Percentiles rank a stretch among this genome's conserved stretches.
phyloP scores from a whole-genome alignment of 352 stramenopile genomes.

The Phytophthora citricola region DNA sequence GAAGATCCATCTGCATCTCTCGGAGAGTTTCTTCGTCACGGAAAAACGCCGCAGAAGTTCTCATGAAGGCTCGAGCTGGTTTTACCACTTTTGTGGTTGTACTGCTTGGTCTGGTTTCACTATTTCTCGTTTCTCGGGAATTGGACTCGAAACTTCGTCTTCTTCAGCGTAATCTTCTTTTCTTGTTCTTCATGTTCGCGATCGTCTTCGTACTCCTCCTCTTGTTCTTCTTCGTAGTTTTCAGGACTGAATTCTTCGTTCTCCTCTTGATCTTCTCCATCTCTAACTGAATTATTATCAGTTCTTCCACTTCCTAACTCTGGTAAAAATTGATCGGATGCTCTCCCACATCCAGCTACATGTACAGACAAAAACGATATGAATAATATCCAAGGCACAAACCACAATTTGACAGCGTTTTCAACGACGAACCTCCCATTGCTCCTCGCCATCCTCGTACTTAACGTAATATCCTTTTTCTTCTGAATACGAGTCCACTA shows the following conservation, averaged over 20 bases:
- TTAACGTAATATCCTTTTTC: constrained; percentile 63
- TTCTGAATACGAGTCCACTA: constrained; percentile 40
- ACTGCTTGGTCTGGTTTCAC: neutral
- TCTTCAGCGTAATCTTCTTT: neutral
- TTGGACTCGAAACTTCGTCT: neutral
- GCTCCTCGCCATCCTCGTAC: constrained; percentile 81
- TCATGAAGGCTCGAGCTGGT: constrained; percentile 28
- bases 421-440: constrained; percentile 64
- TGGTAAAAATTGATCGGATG: constrained; percentile 30
- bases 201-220: constrained; percentile 28
- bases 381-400: constrained; percentile 1
- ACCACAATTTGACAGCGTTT: neutral
- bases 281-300: constrained; percentile 11
- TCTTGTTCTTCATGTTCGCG: constrained; percentile 7
- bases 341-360: constrained; percentile 28
- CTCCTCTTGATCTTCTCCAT: constrained; percentile 36
- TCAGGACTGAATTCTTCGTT: constrained; percentile 2
- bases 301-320: constrained; percentile 6
- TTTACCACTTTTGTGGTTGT: constrained; percentile 7
- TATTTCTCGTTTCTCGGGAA: neutral
- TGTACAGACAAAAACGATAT: neutral
- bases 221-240: constrained; percentile 1
- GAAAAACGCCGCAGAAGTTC: constrained; percentile 47
- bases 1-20: constrained; percentile 46
- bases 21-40: constrained; percentile 58